Evolutionary conservation across 257 asterid species (phyloP), one percentile per base, ranked within the genome.

Genomic region (Solanum pimpinellifolium): DNA sequence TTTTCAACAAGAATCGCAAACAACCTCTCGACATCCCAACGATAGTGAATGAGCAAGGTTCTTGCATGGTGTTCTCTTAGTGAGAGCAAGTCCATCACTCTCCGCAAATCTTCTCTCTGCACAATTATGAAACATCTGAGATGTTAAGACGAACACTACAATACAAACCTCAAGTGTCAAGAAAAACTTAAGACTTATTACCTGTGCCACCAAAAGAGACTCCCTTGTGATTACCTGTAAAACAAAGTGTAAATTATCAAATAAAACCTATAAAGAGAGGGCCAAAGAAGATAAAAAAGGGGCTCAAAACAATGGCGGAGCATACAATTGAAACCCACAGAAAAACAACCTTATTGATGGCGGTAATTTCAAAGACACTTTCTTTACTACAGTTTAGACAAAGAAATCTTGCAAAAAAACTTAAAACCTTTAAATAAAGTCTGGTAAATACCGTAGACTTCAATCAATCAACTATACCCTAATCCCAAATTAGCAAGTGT

Each of bases 191-290:
- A 85, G 25, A 12, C 41, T 66, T 15, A 44, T 86, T 90, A 96
- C 99, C 99, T 97, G 99, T 60, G 99, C 99, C 88, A 94, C 96
- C 92, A 95, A 85, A 83, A 97, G 94, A 84, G 99, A 97, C 91
- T 92, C 99, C 82, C 87, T 93, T 5, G 98, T 97, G 87, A 97
- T 97, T 15, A 97, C 96, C 99, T 97, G 94, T 86, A 90, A 89
- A 84, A 83, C 56, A 65, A 85, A 78, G 85, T 44, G 25, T 16
- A 49, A 23, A 72, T 20, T 62, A 21, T 88, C 68, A 81, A 37
- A 60, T 33, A 88, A 81, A 47, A 86, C 42, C 37, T 33, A 65
- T 46, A 87, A 41, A 14, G n/a, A 27, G 84, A 27, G 66, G 25
- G 27, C 23, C 68, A 59, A 59, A 62, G 16, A 4, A 62, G 4